Conservation (phyloP, 2,329 filamentous ascomycete genomes). For the Chrysoporthe austroafricana region DNA sequence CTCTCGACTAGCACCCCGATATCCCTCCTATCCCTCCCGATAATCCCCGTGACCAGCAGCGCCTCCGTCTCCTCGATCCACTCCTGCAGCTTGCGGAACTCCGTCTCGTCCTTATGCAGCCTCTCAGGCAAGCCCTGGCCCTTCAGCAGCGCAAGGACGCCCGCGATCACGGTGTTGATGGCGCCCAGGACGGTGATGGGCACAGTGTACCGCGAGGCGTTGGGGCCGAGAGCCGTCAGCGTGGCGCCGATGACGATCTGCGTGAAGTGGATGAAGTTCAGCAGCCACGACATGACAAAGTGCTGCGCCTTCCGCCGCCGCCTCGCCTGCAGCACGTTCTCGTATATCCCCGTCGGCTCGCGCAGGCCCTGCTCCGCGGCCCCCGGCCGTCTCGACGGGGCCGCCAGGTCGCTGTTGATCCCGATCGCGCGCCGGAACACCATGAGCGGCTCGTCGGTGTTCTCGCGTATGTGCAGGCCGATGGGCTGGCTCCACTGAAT, state of each 20-base stretch:
- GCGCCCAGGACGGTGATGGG: slow-evolving; percentile 63
- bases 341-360: slow-evolving; percentile 46
- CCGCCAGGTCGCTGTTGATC: slow-evolving; percentile 40
- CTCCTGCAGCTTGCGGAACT: slow-evolving; percentile 51
- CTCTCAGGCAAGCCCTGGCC: slow-evolving; percentile 54
- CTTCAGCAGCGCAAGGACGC: slow-evolving; percentile 60
- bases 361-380: slow-evolving; percentile 40
- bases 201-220: slow-evolving; percentile 52
- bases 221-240: slow-evolving; percentile 50
- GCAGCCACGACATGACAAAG: slow-evolving; percentile 39
- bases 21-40: slow-evolving; percentile 47
- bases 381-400: slow-evolving; percentile 28
- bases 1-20: slow-evolving; percentile 47
- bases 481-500: slow-evolving; percentile 43
- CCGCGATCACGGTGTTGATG: slow-evolving; percentile 65
- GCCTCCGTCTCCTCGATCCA: slow-evolving; percentile 59
- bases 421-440: slow-evolving; percentile 49
- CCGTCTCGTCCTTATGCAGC: slow-evolving; percentile 50
- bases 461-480: slow-evolving; percentile 40
- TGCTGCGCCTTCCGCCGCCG: slow-evolving; percentile 39
- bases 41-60: slow-evolving; percentile 44
- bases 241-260: slow-evolving; percentile 53
- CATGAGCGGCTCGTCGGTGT: slow-evolving; percentile 44
- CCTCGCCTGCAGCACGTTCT: slow-evolving; percentile 41
- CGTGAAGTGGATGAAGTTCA: slow-evolving; percentile 48